Evolutionary conservation across 768 basidiomycete genomes (phyloP), one percentile per base, ranked within the genome.

Genomic region (Glaciozyma martinii): DNA sequence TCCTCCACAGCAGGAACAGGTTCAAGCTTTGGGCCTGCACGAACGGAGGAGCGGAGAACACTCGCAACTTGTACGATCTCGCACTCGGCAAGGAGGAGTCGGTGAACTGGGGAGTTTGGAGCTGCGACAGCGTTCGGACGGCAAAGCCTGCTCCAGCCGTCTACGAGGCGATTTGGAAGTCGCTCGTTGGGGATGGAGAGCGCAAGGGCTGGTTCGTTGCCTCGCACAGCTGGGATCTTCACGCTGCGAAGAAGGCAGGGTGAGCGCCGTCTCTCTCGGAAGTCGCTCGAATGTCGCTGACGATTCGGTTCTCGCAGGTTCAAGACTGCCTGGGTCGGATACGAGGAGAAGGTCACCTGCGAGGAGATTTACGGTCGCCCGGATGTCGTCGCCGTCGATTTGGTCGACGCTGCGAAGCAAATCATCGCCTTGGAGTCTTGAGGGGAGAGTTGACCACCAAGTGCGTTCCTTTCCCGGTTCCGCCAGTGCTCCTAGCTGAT

Each of bases 101-200:
- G 15, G 6, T 5, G 3, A 46, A n/a, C 27, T 66, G 68, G 68
- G 50, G 27, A 3, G 65, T 60, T 21, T 58, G 63, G 29, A 56
- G 52, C 23, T 66, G 65, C 56, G 68, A 69, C 27, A 59, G 66
- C 61, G 46, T 49, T 25, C 8, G 32, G 30, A 30, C 27, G 27
- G 68, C 68, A 7, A 69, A 69, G 56, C 68, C 68, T 7, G 68
- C 53, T 30, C 68, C 44, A 19, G 46, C 13, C 13, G 68, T 69
- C 19, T 69, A 69, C 21, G 19, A 33, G 6, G 50, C 57, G 12
- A 49, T 69, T 5, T 63, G 65, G 65, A 61, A 56, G 23, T 23
- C 33, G 44, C 46, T 66, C 3, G 8, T 59, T 1, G 42, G 53
- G 5, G 49, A 42, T 18, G 57, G 54, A 3, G 61, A 47, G 32